These are phyloP conservation scores for Pseudogymnoascus sp. DNA, from an alignment of 2,329 filamentous ascomycete species.

Conservation along the genomic window DNA sequence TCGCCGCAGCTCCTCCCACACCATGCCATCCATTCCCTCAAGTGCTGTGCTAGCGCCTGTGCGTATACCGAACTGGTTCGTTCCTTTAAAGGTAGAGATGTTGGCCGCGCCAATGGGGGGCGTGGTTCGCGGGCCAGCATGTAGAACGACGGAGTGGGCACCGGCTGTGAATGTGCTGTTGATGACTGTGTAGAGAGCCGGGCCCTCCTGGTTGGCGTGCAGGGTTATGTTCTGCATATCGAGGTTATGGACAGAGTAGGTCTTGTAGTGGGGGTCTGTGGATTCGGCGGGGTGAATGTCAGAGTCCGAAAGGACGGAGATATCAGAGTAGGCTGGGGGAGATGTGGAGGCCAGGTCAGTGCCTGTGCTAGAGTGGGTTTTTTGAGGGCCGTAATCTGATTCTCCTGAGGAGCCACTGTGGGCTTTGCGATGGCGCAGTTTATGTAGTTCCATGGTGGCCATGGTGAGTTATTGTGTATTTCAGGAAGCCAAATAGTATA, in stretches of 20 bases:
- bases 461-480: background rate
- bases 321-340: background rate
- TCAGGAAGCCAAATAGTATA: background rate
- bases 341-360: background rate
- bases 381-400: background rate
- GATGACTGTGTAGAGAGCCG: background rate
- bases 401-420: background rate
- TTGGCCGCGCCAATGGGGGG: background rate
- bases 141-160: background rate
- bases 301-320: background rate
- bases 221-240: background rate
- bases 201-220: background rate
- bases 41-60: background rate
- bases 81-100: background rate
- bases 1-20: constrained; percentile 9
- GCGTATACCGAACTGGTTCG: background rate
- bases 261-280: background rate
- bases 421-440: background rate
- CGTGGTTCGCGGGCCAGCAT: background rate
- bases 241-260: background rate
- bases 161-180: background rate
- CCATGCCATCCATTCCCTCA: background rate
- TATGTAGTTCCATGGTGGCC: constrained; percentile 2
- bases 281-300: background rate
- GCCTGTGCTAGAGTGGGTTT: background rate